Conservation (phyloP, 176 grass and related monocot genomes). For the Juncus effusus region DNA sequence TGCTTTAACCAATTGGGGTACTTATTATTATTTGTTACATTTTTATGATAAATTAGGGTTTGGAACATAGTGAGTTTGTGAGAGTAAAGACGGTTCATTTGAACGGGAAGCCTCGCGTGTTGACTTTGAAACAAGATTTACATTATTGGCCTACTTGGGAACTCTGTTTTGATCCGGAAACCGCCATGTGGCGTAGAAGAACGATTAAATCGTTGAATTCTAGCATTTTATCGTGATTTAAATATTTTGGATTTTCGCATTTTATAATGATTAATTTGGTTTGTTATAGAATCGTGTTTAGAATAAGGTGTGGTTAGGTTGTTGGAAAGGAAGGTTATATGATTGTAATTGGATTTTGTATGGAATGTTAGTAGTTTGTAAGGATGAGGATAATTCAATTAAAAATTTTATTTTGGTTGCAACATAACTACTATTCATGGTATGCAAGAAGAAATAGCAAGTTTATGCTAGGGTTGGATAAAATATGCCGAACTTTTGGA, state of each 20-base stretch:
- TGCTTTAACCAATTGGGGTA: conserved; percentile 8
- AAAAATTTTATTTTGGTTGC: too few species aligned
- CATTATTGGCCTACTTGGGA: conserved; percentile 99
- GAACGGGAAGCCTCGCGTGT: conserved; percentile 90
- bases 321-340: neutral
- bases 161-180: conserved; percentile 82
- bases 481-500: too few species aligned
- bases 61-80: conserved; percentile 91
- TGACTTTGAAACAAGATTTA: conserved; percentile 94
- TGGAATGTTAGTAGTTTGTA: too few species aligned
- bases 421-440: too few species aligned
- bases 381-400: too few species aligned
- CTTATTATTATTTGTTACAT: neutral
- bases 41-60: conserved; percentile 44
- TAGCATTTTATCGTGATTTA: neutral
- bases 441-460: too few species aligned
- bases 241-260: too few species aligned
- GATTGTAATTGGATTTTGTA: too few species aligned
- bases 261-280: neutral
- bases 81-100: conserved; percentile 89
- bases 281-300: neutral
- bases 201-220: conserved; percentile 73
- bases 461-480: too few species aligned
- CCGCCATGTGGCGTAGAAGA: conserved; percentile 70
- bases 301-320: neutral